A percentile compares a stretch with the other conserved stretches of the same genome.
Conservation (phyloP, 2,329 filamentous ascomycete species). For the Leptodontidium sp. region DNA sequence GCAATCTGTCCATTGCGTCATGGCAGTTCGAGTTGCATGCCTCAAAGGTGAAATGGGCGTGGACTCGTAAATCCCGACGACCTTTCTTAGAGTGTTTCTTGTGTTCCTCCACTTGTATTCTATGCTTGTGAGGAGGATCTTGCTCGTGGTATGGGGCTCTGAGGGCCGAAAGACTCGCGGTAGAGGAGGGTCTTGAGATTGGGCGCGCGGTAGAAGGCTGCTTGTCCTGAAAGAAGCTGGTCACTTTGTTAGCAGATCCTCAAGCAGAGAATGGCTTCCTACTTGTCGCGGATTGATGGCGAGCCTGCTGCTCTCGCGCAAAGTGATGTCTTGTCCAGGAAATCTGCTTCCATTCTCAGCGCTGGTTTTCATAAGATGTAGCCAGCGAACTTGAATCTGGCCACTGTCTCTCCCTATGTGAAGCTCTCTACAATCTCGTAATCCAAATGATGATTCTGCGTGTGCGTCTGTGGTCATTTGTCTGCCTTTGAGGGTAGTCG, state of each 20-base stretch:
- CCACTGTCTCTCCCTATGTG: not conserved
- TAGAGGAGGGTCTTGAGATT: too few relatives aligned
- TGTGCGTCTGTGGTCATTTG: not conserved
- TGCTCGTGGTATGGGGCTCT: not conserved
- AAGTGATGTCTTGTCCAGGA: not conserved
- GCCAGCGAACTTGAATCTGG: not conserved
- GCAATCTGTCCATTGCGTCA: not conserved
- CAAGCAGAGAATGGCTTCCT: not conserved
- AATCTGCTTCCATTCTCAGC: not conserved
- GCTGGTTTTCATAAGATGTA: not conserved
- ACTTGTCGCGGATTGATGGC: not conserved
- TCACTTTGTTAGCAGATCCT: not conserved
- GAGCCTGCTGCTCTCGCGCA: not conserved
- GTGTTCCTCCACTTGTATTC: slow-evolving; percentile 1
- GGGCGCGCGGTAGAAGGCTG: not conserved
- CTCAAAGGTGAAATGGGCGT: not conserved
- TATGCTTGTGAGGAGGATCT: not conserved
- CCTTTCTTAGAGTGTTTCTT: not conserved
- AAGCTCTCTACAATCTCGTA: not conserved
- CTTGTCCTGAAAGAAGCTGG: not conserved
- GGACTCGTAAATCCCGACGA: not conserved
- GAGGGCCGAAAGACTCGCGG: not conserved
- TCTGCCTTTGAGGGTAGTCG: not conserved
- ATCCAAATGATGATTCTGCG: not conserved
- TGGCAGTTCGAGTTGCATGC: not conserved